These are phyloP conservation scores for Mycena albidolilacea DNA, from an alignment of 768 basidiomycete genomes.

Conservation along the genomic window DNA sequence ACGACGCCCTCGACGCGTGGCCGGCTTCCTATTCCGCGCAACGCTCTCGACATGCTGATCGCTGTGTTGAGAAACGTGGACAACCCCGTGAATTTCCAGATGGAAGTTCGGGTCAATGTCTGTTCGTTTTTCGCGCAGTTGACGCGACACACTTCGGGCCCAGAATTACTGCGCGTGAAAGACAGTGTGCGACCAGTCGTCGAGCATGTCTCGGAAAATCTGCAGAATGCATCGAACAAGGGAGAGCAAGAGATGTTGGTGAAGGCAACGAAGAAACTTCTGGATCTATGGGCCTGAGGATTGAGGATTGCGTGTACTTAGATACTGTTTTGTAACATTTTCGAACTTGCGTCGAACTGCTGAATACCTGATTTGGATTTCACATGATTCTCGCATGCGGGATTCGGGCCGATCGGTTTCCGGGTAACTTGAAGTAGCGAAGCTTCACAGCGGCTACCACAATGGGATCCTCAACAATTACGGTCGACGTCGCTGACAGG, in stretches of 20 bases:
- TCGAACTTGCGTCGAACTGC: too few species aligned
- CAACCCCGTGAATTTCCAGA: slow-evolving; percentile 71
- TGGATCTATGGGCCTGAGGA: slow-evolving; percentile 58
- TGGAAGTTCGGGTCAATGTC: slow-evolving; percentile 83
- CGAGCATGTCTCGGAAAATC: slow-evolving; percentile 60
- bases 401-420: neutral
- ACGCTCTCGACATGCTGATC: slow-evolving; percentile 79
- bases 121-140: slow-evolving; percentile 81
- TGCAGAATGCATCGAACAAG: slow-evolving; percentile 47
- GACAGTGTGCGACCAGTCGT: slow-evolving; percentile 65
- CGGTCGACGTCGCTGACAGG: slow-evolving; percentile 33
- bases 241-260: slow-evolving; percentile 60
- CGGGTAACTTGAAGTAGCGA: neutral
- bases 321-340: neutral
- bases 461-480: neutral
- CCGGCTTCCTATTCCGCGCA: slow-evolving; percentile 62
- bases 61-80: slow-evolving; percentile 72
- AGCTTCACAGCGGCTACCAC: neutral
- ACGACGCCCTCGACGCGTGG: slow-evolving; percentile 57
- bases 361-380: neutral
- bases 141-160: slow-evolving; percentile 65
- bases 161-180: slow-evolving; percentile 66
- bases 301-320: neutral
- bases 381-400: slow-evolving; percentile 3
- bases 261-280: slow-evolving; percentile 56